phyloP scores from a whole-genome alignment of 2,329 filamentous ascomycete species.

The Aspergillus fumigatus region DNA sequence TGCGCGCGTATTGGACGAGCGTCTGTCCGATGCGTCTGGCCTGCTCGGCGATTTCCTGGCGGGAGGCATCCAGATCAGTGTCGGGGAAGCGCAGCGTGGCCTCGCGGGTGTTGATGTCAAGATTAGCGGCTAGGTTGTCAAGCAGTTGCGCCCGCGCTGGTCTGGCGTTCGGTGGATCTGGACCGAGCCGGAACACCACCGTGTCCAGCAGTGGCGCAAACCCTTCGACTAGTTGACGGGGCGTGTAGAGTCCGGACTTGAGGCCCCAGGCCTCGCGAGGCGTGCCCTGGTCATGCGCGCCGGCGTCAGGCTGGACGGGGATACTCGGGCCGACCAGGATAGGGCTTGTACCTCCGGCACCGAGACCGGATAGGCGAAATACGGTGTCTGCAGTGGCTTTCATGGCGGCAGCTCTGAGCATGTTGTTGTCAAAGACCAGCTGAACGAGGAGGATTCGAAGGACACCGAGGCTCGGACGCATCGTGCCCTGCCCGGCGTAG shows the following conservation, averaged over 20 bases:
- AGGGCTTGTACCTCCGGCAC: not conserved
- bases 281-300: not conserved
- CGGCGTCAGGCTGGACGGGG: not conserved
- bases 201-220: conserved; percentile 18
- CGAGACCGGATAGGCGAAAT: not conserved
- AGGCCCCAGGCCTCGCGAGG: conserved; percentile 12
- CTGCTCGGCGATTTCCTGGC: conserved; percentile 14
- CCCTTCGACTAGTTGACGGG: conserved; percentile 14
- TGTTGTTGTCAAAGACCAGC: not conserved
- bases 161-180: conserved; percentile 3
- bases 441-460: not conserved
- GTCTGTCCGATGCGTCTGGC: conserved; percentile 11
- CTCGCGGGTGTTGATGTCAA: conserved; percentile 16
- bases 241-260: conserved; percentile 15
- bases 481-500: not conserved
- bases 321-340: conserved; percentile 1
- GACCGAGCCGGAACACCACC: conserved; percentile 11
- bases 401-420: conserved; percentile 1
- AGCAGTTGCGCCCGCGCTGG: conserved; percentile 8
- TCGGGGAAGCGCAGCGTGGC: conserved; percentile 11
- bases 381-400: not conserved
- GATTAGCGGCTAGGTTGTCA: conserved; percentile 10
- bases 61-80: conserved; percentile 5
- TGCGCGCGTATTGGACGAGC: conserved; percentile 14
- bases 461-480: not conserved